Evolutionary conservation across 306 rosid species (phyloP).

Genomic region (Prunus mume): DNA sequence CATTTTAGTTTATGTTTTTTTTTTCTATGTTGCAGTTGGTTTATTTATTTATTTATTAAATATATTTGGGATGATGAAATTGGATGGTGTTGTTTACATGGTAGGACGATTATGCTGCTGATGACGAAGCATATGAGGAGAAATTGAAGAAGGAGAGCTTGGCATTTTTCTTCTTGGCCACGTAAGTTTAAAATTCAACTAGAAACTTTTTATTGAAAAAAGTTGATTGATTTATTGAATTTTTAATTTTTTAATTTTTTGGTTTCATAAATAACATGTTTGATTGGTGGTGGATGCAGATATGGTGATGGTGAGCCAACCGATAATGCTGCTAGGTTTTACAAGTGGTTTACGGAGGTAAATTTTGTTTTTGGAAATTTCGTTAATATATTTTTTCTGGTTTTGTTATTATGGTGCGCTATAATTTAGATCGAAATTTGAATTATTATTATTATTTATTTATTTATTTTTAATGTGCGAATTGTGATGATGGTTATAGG

Average conservation of each 20-base stretch:
- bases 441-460: not conserved
- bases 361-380: not conserved
- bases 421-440: slow-evolving; percentile 1
- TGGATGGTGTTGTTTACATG: slow-evolving; percentile 12
- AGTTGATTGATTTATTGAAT: not conserved
- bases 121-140: slow-evolving; percentile 74
- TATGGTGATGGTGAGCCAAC: slow-evolving; percentile 99
- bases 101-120: slow-evolving; percentile 87
- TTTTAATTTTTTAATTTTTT: not conserved
- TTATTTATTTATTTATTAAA: not conserved
- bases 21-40: not conserved
- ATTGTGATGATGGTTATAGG: slow-evolving; percentile 43
- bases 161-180: slow-evolving; percentile 83
- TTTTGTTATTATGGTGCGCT: not conserved
- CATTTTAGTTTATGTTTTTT: not conserved
- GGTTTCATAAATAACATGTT: slow-evolving; percentile 8
- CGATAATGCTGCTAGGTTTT: slow-evolving; percentile 90
- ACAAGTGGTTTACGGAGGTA: slow-evolving; percentile 94
- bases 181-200: slow-evolving; percentile 52
- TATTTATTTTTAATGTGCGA: not conserved
- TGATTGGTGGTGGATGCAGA: slow-evolving; percentile 45
- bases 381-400: not conserved
- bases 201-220: not conserved
- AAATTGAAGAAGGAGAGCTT: slow-evolving; percentile 65
- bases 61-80: not conserved